Conservation (phyloP, 768 basidiomycete species). For the Phaeotremella skinneri region DNA sequence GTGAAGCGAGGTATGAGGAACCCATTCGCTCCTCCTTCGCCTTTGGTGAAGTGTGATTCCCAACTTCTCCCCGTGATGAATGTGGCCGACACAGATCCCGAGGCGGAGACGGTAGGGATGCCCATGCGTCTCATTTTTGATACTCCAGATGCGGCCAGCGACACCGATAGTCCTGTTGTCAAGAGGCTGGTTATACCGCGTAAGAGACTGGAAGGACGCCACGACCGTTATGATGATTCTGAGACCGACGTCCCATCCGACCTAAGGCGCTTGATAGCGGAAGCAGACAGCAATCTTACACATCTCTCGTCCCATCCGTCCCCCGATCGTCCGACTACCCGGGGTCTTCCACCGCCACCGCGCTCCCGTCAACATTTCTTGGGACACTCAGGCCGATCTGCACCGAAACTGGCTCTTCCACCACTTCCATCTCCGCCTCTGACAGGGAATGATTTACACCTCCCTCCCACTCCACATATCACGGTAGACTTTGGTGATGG, state of each 20-base stretch:
- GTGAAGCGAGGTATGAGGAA: conserved; percentile 44
- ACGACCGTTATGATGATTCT: conserved; percentile 5
- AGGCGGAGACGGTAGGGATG: conserved; percentile 19
- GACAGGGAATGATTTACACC: background rate
- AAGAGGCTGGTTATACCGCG: conserved; percentile 16
- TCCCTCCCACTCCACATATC: background rate
- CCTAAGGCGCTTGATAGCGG: conserved; percentile 9
- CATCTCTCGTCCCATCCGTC: conserved; percentile 8
- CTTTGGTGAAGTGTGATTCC: conserved; percentile 9
- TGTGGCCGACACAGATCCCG: background rate
- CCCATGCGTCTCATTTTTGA: background rate
- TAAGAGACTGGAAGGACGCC: conserved; percentile 2
- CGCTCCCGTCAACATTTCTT: conserved; percentile 14
- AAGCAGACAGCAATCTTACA: conserved; percentile 6
- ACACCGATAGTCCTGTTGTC: conserved; percentile 16
- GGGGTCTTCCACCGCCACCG: conserved; percentile 32
- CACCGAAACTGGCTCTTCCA: conserved; percentile 25
- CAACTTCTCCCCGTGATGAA: background rate
- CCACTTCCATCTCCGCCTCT: conserved; percentile 24
- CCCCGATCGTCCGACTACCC: background rate
- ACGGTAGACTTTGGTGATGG: conserved; percentile 6
- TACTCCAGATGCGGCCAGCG: conserved; percentile 3
- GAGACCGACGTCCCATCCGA: conserved; percentile 22
- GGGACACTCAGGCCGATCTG: conserved; percentile 18
- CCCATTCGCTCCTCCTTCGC: conserved; percentile 39